Conservation (phyloP, 169 alveolate genomes). For the Plasmodium malariae region DNA sequence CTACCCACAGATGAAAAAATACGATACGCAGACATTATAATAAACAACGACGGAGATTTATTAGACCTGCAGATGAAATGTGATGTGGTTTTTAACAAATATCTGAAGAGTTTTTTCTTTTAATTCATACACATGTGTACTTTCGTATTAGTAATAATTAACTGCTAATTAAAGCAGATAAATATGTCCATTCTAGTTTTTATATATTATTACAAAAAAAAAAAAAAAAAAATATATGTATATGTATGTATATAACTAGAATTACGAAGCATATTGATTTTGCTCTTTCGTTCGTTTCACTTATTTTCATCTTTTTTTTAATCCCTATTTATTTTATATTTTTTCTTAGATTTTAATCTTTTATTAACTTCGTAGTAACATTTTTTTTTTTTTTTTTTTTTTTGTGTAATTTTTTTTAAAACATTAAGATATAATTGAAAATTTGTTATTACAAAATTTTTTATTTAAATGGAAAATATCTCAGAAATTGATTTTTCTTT, state of each 20-base stretch:
- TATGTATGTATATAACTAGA: not conserved
- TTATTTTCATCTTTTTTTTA: conserved; percentile 5
- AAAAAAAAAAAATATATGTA: not conserved
- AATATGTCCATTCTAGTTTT: too few relatives aligned
- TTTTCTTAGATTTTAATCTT: conserved; percentile 50
- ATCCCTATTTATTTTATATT: not conserved
- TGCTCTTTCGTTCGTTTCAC: conserved; percentile 5
- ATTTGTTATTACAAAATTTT: conserved; percentile 22
- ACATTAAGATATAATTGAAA: not conserved
- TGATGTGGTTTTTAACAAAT: conserved; percentile 74
- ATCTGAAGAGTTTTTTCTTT: conserved; percentile 71
- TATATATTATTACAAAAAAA: not conserved
- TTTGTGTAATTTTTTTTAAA: too few relatives aligned
- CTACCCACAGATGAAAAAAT: conserved; percentile 76
- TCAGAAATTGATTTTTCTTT: not conserved
- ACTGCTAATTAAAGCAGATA: too few relatives aligned
- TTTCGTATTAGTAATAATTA: too few relatives aligned
- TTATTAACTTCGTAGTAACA: too few relatives aligned
- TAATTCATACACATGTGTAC: conserved; percentile 20
- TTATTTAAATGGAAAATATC: not conserved
- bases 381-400: conserved; percentile 31
- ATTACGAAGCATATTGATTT: conserved; percentile 9
- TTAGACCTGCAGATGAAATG: conserved; percentile 75
- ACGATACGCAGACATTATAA: conserved; percentile 69
- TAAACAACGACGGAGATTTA: conserved; percentile 77